These are phyloP conservation scores for Cardiospermum halicacabum DNA, from an alignment of 345 rosid species.

Conservation along the genomic window DNA sequence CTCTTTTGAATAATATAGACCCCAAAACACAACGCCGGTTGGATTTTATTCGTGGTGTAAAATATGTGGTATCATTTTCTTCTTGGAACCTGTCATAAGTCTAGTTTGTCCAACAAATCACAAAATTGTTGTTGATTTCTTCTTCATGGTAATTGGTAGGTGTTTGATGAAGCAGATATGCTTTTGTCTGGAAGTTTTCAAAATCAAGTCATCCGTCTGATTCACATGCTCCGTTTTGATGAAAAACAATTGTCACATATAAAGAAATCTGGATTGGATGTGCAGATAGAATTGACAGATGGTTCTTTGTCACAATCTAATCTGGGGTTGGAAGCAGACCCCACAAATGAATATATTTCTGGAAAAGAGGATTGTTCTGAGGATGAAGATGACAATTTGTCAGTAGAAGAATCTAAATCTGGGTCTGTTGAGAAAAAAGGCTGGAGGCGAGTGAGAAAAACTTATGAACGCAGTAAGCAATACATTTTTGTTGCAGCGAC, in stretches of 20 bases:
- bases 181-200: slow-evolving; percentile 88
- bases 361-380: slow-evolving; percentile 41
- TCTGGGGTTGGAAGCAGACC: slow-evolving; percentile 24
- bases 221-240: slow-evolving; percentile 76
- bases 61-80: slow-evolving; percentile 62
- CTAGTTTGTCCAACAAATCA: slow-evolving; percentile 4
- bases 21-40: slow-evolving; percentile 41
- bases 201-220: slow-evolving; percentile 78
- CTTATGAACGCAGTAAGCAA: slow-evolving; percentile 79
- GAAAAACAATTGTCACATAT: slow-evolving; percentile 65
- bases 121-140: neutral
- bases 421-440: slow-evolving; percentile 39
- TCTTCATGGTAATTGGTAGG: slow-evolving; percentile 40
- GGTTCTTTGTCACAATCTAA: slow-evolving; percentile 24
- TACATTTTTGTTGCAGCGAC: slow-evolving; percentile 96
- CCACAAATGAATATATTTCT: slow-evolving; percentile 25
- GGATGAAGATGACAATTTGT: slow-evolving; percentile 29
- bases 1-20: slow-evolving; percentile 75
- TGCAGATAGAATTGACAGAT: slow-evolving; percentile 24
- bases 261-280: slow-evolving; percentile 26
- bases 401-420: slow-evolving; percentile 24
- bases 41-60: slow-evolving; percentile 60
- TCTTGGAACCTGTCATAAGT: neutral
- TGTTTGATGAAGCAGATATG: slow-evolving; percentile 98
- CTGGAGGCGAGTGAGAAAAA: slow-evolving; percentile 80